These are phyloP conservation scores for Fusarium beomiforme DNA, from an alignment of 2,329 filamentous ascomycete genomes.

Conservation along the genomic window DNA sequence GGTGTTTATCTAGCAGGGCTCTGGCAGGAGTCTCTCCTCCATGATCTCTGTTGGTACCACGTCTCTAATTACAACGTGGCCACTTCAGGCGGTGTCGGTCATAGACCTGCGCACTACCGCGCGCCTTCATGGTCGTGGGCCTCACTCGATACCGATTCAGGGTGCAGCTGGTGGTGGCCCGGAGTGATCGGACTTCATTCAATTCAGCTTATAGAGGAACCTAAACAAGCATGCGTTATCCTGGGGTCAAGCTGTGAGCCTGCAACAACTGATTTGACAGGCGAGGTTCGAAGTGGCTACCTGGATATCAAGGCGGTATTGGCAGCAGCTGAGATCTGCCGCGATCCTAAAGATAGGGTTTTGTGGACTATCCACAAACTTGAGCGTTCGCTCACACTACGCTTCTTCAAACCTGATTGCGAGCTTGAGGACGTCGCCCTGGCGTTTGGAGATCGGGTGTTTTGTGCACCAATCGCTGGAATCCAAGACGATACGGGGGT, in stretches of 20 bases:
- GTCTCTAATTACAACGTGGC: background rate
- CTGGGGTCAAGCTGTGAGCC: background rate
- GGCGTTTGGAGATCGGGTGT: background rate
- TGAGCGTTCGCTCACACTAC: accelerated
- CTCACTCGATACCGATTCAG: background rate
- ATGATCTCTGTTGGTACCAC: background rate
- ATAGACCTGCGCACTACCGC: background rate
- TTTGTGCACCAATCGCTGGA: background rate
- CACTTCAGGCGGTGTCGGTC: background rate
- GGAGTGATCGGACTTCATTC: background rate
- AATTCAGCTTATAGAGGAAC: accelerated
- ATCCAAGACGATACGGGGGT: accelerated
- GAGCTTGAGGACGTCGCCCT: background rate
- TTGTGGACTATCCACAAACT: background rate
- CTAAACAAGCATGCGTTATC: background rate
- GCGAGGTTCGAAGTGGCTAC: background rate
- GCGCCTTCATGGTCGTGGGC: conserved; percentile 4
- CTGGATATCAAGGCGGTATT: background rate
- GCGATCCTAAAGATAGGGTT: background rate
- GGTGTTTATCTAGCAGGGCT: background rate
- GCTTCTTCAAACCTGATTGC: background rate
- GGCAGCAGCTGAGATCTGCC: background rate
- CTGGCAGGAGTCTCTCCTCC: background rate
- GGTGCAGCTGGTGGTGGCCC: background rate
- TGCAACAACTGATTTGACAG: background rate